Conservation (phyloP, 1,284 basidiomycete species). For the Trichosporon sp. region DNA sequence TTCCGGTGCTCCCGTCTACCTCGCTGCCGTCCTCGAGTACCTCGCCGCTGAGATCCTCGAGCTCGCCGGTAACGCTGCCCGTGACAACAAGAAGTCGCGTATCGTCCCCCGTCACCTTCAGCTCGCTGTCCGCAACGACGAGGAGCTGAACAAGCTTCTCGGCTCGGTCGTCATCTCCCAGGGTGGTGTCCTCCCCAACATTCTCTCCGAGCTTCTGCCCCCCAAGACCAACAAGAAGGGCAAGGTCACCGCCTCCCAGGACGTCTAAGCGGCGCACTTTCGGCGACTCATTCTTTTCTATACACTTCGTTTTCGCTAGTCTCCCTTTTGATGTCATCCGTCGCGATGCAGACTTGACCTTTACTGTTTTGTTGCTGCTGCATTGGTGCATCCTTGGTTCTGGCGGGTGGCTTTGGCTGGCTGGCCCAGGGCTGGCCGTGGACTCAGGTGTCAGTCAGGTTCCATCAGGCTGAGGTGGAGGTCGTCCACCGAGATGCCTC, state of each 20-base stretch:
- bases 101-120: slow-evolving; percentile 90
- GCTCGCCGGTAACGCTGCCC: slow-evolving; percentile 76
- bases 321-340: slow-evolving; percentile 38
- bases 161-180: slow-evolving; percentile 85
- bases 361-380: background rate
- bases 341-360: slow-evolving; percentile 34
- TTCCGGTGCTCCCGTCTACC: slow-evolving; percentile 66
- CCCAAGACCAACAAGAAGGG: slow-evolving; percentile 65
- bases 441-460: too few relatives aligned
- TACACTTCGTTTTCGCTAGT: slow-evolving; percentile 46
- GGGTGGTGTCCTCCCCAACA: slow-evolving; percentile 82
- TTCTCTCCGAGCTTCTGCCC: slow-evolving; percentile 69
- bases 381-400: background rate
- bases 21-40: slow-evolving; percentile 67
- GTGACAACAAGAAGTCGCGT: slow-evolving; percentile 70
- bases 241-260: slow-evolving; percentile 42
- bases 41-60: slow-evolving; percentile 85
- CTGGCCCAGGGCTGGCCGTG: background rate
- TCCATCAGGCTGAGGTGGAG: slow-evolving; percentile 1
- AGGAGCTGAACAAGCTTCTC: slow-evolving; percentile 64
- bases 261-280: slow-evolving; percentile 32
- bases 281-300: slow-evolving; percentile 3
- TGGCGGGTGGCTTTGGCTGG: too few relatives aligned
- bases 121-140: slow-evolving; percentile 85
- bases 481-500: background rate